Evolutionary conservation across 2,329 filamentous ascomycete genomes (phyloP).

Genomic region (Fusarium sp.): DNA sequence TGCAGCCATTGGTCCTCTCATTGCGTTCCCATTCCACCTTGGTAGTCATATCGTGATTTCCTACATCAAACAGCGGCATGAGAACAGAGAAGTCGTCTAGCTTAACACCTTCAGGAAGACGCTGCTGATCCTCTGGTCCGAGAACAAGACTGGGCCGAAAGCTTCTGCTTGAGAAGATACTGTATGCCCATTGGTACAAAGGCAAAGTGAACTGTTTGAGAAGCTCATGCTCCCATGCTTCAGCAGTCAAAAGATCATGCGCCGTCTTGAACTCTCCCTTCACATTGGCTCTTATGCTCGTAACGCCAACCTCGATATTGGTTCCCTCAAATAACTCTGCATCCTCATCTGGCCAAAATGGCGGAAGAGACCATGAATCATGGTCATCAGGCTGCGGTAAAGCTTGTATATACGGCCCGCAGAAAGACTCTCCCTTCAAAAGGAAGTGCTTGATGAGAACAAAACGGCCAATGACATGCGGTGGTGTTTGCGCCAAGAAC

Average conservation of each 20-base stretch:
- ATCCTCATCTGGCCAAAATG: conserved; percentile 73
- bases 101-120: conserved; percentile 48
- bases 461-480: conserved; percentile 73
- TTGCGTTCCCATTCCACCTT: conserved; percentile 69
- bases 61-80: conserved; percentile 77
- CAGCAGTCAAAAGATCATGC: conserved; percentile 50
- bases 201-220: conserved; percentile 55
- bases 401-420: conserved; percentile 74
- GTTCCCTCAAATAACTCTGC: conserved; percentile 67
- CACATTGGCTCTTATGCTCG: conserved; percentile 60
- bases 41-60: conserved; percentile 75
- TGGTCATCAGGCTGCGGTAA: conserved; percentile 71
- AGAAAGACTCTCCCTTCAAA: conserved; percentile 67
- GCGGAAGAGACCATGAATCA: conserved; percentile 65
- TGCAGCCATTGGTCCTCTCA: conserved; percentile 53
- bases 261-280: conserved; percentile 60
- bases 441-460: conserved; percentile 77
- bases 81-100: conserved; percentile 74
- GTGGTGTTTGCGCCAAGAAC: conserved; percentile 63
- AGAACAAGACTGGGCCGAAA: conserved; percentile 72
- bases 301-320: conserved; percentile 62
- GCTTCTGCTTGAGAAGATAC: conserved; percentile 73
- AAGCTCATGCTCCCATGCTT: conserved; percentile 44
- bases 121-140: conserved; percentile 45
- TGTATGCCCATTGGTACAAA: conserved; percentile 73